Conservation (phyloP, 768 basidiomycete species). For the Lactarius sanguifluus region DNA sequence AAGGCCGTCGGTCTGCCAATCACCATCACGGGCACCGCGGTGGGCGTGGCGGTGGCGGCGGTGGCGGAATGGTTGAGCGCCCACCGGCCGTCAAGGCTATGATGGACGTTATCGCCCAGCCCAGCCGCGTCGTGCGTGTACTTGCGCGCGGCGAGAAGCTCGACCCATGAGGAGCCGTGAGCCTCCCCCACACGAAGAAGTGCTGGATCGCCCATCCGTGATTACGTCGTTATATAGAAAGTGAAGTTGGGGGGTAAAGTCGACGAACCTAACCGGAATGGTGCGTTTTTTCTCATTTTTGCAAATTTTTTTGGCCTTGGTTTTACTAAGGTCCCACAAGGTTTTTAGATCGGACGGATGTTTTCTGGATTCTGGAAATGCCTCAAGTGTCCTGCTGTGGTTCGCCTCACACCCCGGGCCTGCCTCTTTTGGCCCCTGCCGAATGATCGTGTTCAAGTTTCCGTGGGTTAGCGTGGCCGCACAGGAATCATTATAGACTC, state of each 20-base stretch:
- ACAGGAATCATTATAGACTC: slow-evolving; percentile 1
- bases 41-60: slow-evolving; percentile 30
- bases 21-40: slow-evolving; percentile 23
- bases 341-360: slow-evolving; percentile 6
- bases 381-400: slow-evolving; percentile 5
- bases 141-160: slow-evolving; percentile 85
- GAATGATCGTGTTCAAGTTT: not conserved
- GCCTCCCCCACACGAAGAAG: not conserved
- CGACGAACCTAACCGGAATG: not conserved
- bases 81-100: slow-evolving; percentile 77
- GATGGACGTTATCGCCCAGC: slow-evolving; percentile 76
- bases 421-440: too few relatives aligned
- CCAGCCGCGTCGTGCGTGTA: slow-evolving; percentile 73
- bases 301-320: too few relatives aligned
- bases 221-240: not conserved
- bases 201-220: not conserved
- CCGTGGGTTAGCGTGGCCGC: not conserved
- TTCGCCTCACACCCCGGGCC: not conserved
- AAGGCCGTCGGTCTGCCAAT: slow-evolving; percentile 32
- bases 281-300: not conserved
- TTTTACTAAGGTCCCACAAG: not conserved
- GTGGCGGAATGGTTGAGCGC: slow-evolving; percentile 63
- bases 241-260: not conserved
- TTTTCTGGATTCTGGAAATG: slow-evolving; percentile 7
- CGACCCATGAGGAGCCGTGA: slow-evolving; percentile 46